Percentiles rank a stretch among this genome's conserved stretches.
Conservation (phyloP, 148 eudicot genomes). For the Amaranthus hypochondriacus region DNA sequence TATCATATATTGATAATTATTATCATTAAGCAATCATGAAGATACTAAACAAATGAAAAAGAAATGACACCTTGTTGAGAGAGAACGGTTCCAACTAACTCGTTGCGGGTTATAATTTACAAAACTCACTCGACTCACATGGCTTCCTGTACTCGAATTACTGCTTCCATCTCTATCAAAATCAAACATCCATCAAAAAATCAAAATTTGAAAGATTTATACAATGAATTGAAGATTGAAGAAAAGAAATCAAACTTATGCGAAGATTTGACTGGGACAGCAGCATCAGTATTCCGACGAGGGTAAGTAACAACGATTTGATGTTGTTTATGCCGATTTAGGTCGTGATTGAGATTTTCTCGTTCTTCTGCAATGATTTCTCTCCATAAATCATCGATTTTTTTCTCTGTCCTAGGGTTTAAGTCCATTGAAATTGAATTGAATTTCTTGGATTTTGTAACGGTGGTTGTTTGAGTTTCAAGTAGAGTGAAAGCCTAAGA, state of each 20-base stretch:
- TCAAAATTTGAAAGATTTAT: background rate
- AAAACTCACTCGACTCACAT: constrained; percentile 50
- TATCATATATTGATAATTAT: background rate
- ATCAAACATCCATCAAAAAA: background rate
- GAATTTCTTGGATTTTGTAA: background rate
- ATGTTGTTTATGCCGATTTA: constrained; percentile 4
- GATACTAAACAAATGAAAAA: background rate
- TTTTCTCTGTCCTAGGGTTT: constrained; percentile 30
- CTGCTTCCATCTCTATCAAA: constrained; percentile 14
- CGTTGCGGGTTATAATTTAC: constrained; percentile 35
- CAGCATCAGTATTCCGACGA: background rate
- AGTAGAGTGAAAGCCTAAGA: background rate
- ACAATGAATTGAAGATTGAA: background rate
- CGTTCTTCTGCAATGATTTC: constrained; percentile 17
- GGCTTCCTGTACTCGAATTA: constrained; percentile 30
- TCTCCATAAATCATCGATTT: constrained; percentile 21
- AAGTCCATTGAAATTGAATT: constrained; percentile 10
- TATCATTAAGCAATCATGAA: background rate
- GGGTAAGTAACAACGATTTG: constrained; percentile 24
- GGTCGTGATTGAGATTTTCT: constrained; percentile 7
- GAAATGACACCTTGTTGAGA: constrained; percentile 65
- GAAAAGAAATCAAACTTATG: background rate
- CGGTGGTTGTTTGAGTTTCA: background rate
- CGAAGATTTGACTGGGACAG: constrained; percentile 5
- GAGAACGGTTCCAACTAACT: constrained; percentile 85